Percentiles rank a stretch among this genome's conserved stretches.
Conservation (phyloP, 768 basidiomycete genomes). For the Tulasnella sp. region DNA sequence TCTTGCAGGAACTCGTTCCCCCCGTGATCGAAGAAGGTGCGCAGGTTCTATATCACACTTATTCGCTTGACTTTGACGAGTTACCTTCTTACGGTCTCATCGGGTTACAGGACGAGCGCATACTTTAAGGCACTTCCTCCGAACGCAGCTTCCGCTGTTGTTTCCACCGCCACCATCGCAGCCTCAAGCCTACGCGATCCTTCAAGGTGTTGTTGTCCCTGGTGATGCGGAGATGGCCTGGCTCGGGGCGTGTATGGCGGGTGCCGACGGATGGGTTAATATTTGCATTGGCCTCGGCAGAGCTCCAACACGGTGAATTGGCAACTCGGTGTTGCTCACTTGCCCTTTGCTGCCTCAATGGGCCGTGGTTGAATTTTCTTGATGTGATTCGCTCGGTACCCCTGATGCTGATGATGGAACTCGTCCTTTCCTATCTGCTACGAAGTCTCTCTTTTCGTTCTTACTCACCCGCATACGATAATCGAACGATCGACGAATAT, state of each 20-base stretch:
- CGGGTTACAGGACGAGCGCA: constrained; percentile 61
- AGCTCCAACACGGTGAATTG: not conserved
- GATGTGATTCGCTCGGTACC: no score
- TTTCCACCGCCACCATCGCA: constrained; percentile 49
- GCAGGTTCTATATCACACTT: constrained; percentile 21
- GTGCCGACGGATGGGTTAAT: constrained; percentile 93
- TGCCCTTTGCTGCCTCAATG: no score
- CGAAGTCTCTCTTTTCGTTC: no score
- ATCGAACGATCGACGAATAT: no score
- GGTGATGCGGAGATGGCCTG: constrained; percentile 85
- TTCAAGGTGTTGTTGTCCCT: constrained; percentile 79
- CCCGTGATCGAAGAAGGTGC: constrained; percentile 69
- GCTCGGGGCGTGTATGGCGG: constrained; percentile 84
- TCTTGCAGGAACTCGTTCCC: constrained; percentile 80
- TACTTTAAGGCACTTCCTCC: constrained; percentile 59
- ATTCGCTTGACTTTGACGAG: not conserved
- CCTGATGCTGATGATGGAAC: no score
- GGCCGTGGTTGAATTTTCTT: no score
- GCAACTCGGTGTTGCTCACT: not conserved
- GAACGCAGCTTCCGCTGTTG: constrained; percentile 66
- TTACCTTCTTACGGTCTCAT: no score
- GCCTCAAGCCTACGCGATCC: constrained; percentile 58
- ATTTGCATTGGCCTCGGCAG: constrained; percentile 59
- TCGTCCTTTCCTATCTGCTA: no score
- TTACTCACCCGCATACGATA: no score